Conservation (phyloP, 2,329 filamentous ascomycete genomes). For the Septoria petroselini region DNA sequence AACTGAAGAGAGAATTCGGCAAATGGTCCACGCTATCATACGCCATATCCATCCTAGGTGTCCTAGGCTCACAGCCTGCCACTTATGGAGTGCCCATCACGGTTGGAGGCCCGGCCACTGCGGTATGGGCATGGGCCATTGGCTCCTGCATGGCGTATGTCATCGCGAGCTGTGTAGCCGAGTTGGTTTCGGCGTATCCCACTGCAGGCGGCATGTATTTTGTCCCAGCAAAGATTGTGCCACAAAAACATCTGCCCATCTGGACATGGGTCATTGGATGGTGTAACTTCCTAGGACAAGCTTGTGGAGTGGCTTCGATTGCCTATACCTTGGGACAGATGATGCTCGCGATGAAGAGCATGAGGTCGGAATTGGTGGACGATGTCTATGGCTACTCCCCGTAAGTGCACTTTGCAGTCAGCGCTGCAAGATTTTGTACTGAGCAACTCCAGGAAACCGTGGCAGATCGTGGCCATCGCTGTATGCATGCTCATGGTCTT, state of each 20-base stretch:
- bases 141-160: constrained; percentile 63
- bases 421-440: constrained; percentile 3
- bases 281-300: constrained; percentile 65
- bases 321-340: constrained; percentile 63
- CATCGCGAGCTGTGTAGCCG: constrained; percentile 63
- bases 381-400: constrained; percentile 55
- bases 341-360: constrained; percentile 59
- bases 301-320: constrained; percentile 60
- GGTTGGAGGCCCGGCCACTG: constrained; percentile 60
- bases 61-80: constrained; percentile 63
- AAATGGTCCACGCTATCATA: constrained; percentile 66
- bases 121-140: constrained; percentile 64
- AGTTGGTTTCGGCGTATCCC: constrained; percentile 64
- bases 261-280: constrained; percentile 63
- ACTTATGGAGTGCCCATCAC: constrained; percentile 59
- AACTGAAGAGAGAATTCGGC: constrained; percentile 61
- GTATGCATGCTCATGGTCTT: constrained; percentile 55
- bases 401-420: constrained; percentile 42
- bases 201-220: constrained; percentile 68
- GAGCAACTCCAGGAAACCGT: constrained; percentile 48
- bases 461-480: constrained; percentile 58
- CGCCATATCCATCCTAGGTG: constrained; percentile 63
- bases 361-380: constrained; percentile 56
- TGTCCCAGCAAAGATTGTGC: constrained; percentile 63
- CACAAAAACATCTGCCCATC: constrained; percentile 56